Evolutionary conservation across 192 early-diverging fungal species (phyloP), one percentile per base, ranked within the genome.

Genomic region (Coemansia sp.): DNA sequence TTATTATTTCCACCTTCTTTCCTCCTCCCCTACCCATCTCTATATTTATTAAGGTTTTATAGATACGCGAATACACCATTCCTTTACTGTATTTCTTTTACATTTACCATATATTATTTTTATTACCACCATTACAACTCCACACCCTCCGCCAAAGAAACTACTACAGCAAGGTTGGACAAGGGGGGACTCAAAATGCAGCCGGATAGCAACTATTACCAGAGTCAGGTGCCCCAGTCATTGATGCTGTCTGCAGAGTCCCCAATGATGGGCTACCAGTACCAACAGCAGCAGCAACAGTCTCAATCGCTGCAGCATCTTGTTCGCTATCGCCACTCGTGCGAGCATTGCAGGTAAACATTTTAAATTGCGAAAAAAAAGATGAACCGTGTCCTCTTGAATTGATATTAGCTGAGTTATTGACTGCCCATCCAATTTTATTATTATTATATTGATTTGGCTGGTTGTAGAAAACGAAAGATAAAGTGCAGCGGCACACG

Each of bases 401-500:
- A n/a, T n/a, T n/a, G n/a, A n/a, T n/a, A n/a, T n/a, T n/a, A n/a
- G n/a, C 60, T 42, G 11, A 46, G 41, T 13, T 16, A 52, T 49
- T 10, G 9, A 52, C 40, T 36, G n/a, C 9, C 37, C 13, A 59
- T 36, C 15, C 37, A n/a, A 22, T 47, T 18, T 46, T n/a, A 21
- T 57, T 9, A 40, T 3, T 42, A 21, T 12, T 21, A 22, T 22
- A 0, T 6, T 5, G 5, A 5, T 12, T 18, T 18, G 26, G n/a
- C n/a, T n/a, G n/a, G 9, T 19, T 32, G 13, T 79, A 79, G 79
- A 37, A 82, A 67, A 46, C 74, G 79, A 11, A 82, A 82, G 56
- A 82, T 82, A 57, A 82, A 82, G 63, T 82, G 79, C 74, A 82
- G 74, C 47, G 79, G 79, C 54, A 82, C 74, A 0, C 74, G 79